Evolutionary conservation across 164 flowering plant genomes (phyloP), one percentile per base, ranked within the genome.

Genomic region (Berberis thunbergii): DNA sequence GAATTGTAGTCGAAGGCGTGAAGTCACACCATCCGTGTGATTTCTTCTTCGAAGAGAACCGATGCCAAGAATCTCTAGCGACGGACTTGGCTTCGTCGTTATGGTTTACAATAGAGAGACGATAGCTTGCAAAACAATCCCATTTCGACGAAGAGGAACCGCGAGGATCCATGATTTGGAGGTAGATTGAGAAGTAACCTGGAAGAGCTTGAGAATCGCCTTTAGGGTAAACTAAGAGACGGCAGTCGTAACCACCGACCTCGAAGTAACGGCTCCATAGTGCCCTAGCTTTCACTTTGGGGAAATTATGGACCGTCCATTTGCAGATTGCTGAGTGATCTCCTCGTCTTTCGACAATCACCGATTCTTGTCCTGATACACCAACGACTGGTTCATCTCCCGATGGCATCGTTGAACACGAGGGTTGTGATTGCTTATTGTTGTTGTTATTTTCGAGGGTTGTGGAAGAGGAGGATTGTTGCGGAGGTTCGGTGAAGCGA

Each of bases 1-100:
- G 71, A 54, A 90, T 77, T 5, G 89, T 59, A 0, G 83, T 75
- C 1, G 83, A 74, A 9, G 89, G 93, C 1, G 94, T 81, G 69
- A 93, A 93, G 74, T 93, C 97, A 65, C 98, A 90, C 98, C 97
- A 93, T 1, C 98, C 98, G 59, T 90, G 97, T 1, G 98, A 93
- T 70, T 90, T 90, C 84, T 90, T 93, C 83, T 88, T 93, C 46
- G 75, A 74, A 3, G 97, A 88, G 73, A 88, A 93, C 2, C 98
- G 72, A 61, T 93, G 94, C 97, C 97, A 93, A 1, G 97, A 88
- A 66, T 93, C 98, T 7, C 97, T 76, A 64, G 81, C 85, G 6
- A 90, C 75, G 3, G 94, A 76, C 72, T 90, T 88, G 12, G 88
- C 74, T 8, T 85, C 84, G 46, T 93, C 94, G 5, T 54, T 12